Percentiles rank a stretch among this genome's conserved stretches.
Evolutionary conservation across 1,139 yeast genomes (phyloP).

Genomic region (Meyerozyma guilliermondii): DNA sequence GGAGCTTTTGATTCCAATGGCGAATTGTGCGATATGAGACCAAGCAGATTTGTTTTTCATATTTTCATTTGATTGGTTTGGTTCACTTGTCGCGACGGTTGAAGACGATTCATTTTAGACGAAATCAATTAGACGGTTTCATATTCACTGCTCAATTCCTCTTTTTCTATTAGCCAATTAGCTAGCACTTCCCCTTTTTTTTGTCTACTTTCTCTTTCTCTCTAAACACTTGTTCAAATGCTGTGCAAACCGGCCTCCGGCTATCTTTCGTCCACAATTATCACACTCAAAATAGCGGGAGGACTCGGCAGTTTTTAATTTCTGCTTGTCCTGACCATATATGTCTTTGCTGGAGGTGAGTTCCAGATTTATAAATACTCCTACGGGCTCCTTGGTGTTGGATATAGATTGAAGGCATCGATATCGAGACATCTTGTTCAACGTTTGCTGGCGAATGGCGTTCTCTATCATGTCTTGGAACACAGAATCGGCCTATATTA

Average conservation of each 20-base stretch:
- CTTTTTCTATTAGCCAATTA: no score
- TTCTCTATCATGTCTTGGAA: conserved; percentile 31
- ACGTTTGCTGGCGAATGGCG: conserved; percentile 30
- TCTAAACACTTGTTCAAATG: conserved; percentile 85
- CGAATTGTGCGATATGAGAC: no score
- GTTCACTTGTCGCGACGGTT: no score
- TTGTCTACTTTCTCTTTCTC: conserved; percentile 11
- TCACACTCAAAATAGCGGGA: conserved; percentile 67
- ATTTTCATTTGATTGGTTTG: no score
- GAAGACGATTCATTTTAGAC: no score
- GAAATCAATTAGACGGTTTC: no score
- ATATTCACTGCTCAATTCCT: no score
- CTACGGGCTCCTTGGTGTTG: conserved; percentile 8
- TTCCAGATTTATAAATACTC: conserved; percentile 7
- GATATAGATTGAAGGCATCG: conserved; percentile 18
- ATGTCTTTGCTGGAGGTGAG: conserved; percentile 26
- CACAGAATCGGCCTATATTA: conserved; percentile 19
- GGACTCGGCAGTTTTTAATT: conserved; percentile 34
- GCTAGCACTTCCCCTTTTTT: no score
- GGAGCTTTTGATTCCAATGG: no score
- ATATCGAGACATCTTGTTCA: conserved; percentile 23
- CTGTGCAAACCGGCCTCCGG: conserved; percentile 89
- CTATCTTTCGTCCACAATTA: conserved; percentile 79
- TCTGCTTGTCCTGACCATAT: conserved; percentile 37
- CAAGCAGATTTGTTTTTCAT: no score